phyloP scores from a whole-genome alignment of 305 asterid species.

The Solanum hybrid region DNA sequence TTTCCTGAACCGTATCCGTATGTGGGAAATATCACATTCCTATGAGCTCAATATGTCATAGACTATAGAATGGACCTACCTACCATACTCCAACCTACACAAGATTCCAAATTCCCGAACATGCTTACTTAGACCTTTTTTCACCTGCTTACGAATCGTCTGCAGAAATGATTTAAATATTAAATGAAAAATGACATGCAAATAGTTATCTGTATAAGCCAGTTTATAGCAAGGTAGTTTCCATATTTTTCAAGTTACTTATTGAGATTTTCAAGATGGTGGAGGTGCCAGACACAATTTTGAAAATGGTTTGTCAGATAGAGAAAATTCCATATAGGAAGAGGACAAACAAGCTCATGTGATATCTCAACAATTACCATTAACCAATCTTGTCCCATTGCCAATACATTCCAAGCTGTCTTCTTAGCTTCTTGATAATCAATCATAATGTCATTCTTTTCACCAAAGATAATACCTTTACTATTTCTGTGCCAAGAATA shows the following conservation, averaged over 20 bases:
- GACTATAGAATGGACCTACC: not conserved
- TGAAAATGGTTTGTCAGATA: not conserved
- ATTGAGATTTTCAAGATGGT: not conserved
- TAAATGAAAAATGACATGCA: not conserved
- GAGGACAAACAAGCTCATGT: conserved; percentile 51
- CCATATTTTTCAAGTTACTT: not conserved
- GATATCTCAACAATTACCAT: conserved; percentile 25
- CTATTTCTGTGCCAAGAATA: not conserved
- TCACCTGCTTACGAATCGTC: not conserved
- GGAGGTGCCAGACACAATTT: conserved; percentile 2
- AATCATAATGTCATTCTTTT: conserved; percentile 21
- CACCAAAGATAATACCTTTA: not conserved
- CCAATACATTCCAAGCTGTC: conserved; percentile 35
- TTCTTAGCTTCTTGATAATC: conserved; percentile 26
- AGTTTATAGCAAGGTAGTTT: not conserved
- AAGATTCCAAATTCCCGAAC: not conserved
- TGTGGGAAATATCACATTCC: not conserved
- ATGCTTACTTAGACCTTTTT: not conserved
- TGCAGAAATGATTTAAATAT: not conserved
- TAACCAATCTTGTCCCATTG: conserved; percentile 43
- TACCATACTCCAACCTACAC: not conserved
- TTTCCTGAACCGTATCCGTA: not conserved
- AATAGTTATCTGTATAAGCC: not conserved
- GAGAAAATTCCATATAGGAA: conserved; percentile 37
- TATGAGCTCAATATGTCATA: not conserved